phyloP scores from a whole-genome alignment of 345 rosid species.

The Tarenaya hassleriana region DNA sequence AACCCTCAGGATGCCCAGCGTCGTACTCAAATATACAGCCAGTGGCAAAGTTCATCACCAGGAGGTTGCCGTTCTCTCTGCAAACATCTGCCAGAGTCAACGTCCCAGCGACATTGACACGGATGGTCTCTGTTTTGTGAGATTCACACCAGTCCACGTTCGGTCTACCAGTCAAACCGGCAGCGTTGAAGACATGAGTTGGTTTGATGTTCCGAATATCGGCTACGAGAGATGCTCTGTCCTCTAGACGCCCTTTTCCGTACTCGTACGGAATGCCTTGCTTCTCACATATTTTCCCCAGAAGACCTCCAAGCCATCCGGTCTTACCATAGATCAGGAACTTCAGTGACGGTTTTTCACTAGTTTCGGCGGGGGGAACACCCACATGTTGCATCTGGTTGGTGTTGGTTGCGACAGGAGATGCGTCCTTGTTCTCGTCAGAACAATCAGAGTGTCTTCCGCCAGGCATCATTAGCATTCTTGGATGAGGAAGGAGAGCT shows the following conservation, averaged over 20 bases:
- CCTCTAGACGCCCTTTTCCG: constrained; percentile 81
- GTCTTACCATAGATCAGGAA: constrained; percentile 86
- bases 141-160: constrained; percentile 98
- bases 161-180: constrained; percentile 91
- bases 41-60: constrained; percentile 82
- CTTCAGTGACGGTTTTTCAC: constrained; percentile 43
- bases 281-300: constrained; percentile 71
- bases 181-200: constrained; percentile 84
- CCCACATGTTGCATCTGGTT: constrained; percentile 56
- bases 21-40: constrained; percentile 93
- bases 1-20: constrained; percentile 68
- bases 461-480: constrained; percentile 82
- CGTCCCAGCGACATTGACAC: constrained; percentile 83
- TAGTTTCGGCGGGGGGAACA: constrained; percentile 47
- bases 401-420: constrained; percentile 25
- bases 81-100: constrained; percentile 79
- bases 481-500: constrained; percentile 81
- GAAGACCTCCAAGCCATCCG: constrained; percentile 91
- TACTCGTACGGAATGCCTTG: constrained; percentile 67
- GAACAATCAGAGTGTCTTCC: constrained; percentile 61
- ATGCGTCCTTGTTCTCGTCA: constrained; percentile 46
- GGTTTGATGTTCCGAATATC: constrained; percentile 68
- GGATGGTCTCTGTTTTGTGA: constrained; percentile 79
- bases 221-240: constrained; percentile 57
- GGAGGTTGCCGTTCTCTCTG: constrained; percentile 60